phyloP scores from a whole-genome alignment of 2,329 filamentous ascomycete species.

The Sporothrix euskadiensis region DNA sequence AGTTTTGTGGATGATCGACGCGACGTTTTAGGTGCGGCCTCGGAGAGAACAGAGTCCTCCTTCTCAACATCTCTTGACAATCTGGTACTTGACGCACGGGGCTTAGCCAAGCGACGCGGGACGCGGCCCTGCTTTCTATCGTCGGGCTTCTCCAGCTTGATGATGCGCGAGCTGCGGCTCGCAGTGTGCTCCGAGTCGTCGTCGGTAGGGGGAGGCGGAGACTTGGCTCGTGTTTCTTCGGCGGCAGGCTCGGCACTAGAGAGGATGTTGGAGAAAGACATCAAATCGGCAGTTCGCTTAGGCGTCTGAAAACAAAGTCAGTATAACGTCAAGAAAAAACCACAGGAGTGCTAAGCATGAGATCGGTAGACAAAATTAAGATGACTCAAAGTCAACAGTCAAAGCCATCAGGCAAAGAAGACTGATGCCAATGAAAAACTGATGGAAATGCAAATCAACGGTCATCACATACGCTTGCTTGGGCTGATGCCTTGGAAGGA shows the following conservation, averaged over 20 bases:
- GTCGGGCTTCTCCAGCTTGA: conserved; percentile 36
- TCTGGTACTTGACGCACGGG: conserved; percentile 35
- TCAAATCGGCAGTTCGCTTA: conserved; percentile 76
- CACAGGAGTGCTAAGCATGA: neutral
- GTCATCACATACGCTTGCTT: conserved; percentile 42
- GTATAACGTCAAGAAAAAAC: neutral
- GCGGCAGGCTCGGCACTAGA: conserved; percentile 71
- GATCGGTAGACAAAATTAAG: too few species aligned
- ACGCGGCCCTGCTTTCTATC: conserved; percentile 29
- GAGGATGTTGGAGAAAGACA: conserved; percentile 95
- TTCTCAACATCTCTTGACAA: conserved; percentile 52
- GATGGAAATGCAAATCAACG: too few species aligned
- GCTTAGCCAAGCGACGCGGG: conserved; percentile 29
- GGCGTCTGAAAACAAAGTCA: conserved; percentile 55
- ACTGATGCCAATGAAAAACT: neutral
- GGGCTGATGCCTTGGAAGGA: conserved; percentile 45
- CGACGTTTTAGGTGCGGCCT: conserved; percentile 45
- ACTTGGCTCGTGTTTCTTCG: conserved; percentile 52
- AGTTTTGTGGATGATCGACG: conserved; percentile 54
- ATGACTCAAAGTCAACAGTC: too few species aligned
- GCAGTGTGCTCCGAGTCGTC: conserved; percentile 28
- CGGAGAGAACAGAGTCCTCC: conserved; percentile 41
- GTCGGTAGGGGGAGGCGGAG: conserved; percentile 39
- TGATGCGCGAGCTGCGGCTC: conserved; percentile 23
- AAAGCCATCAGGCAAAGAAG: too few species aligned